Conservation (phyloP, 352 stramenopile genomes). For the Pythium rishiriense region DNA sequence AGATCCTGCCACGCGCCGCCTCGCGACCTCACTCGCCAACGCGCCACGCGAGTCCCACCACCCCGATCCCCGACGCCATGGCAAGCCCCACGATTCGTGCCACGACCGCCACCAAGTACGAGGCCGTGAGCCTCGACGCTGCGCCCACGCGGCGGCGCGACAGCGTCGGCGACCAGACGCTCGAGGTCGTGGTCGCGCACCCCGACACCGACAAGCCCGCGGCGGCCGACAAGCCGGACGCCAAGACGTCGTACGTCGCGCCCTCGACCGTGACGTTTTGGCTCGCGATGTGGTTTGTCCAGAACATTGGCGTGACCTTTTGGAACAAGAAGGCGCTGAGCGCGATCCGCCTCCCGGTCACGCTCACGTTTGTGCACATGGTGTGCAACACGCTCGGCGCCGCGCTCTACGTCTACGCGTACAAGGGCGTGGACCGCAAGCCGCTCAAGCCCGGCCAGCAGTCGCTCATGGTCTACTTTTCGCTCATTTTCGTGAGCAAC, state of each 20-base stretch:
- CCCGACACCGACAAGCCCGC: neutral
- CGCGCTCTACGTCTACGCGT: conserved; percentile 74
- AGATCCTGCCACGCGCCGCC: neutral
- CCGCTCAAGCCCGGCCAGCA: conserved; percentile 58
- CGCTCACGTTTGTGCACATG: conserved; percentile 94
- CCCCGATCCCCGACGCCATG: neutral
- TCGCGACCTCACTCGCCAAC: conserved; percentile 7
- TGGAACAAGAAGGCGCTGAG: conserved; percentile 94
- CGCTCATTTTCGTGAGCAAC: conserved; percentile 93
- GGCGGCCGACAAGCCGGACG: neutral
- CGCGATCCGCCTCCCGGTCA: conserved; percentile 64
- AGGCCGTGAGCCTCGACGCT: conserved; percentile 15
- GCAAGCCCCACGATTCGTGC: neutral
- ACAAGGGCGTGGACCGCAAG: conserved; percentile 68
- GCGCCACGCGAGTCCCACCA: neutral
- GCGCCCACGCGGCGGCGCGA: conserved; percentile 1
- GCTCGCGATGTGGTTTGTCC: conserved; percentile 86
- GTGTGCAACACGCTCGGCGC: conserved; percentile 90
- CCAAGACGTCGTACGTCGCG: conserved; percentile 72
- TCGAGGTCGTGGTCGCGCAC: conserved; percentile 18
- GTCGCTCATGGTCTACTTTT: conserved; percentile 88
- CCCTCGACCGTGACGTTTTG: conserved; percentile 72
- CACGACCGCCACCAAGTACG: conserved; percentile 16
- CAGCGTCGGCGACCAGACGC: conserved; percentile 4
- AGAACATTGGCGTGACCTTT: conserved; percentile 95